These are phyloP conservation scores for Leptographium galeiforme DNA, from an alignment of 2,329 filamentous ascomycete species.

Conservation along the genomic window DNA sequence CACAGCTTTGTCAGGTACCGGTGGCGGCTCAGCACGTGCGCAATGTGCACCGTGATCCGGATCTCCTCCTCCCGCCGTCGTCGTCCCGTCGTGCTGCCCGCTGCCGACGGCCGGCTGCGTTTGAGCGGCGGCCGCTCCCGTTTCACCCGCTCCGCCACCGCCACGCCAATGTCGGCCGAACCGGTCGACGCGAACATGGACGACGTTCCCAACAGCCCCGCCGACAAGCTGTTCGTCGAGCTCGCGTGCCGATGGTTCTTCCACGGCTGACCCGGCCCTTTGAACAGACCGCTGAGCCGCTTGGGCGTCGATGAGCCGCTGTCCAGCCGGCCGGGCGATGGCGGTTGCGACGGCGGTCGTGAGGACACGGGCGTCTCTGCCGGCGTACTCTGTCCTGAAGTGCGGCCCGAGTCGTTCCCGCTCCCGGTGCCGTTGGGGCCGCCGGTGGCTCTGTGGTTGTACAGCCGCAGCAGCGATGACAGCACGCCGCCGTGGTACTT, in stretches of 20 bases:
- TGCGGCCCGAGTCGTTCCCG: slow-evolving; percentile 6
- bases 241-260: slow-evolving; percentile 4
- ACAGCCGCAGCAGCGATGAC: slow-evolving; percentile 57
- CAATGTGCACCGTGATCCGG: slow-evolving; percentile 44
- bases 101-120: slow-evolving; percentile 8
- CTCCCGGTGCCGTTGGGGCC: slow-evolving; percentile 6
- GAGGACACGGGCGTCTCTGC: slow-evolving; percentile 26
- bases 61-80: slow-evolving; percentile 18
- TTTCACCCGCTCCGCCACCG: slow-evolving; percentile 30
- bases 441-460: slow-evolving; percentile 33
- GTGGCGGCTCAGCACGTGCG: slow-evolving; percentile 62
- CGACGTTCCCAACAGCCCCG: slow-evolving; percentile 40
- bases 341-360: slow-evolving; percentile 27
- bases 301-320: slow-evolving; percentile 17
- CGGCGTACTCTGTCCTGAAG: slow-evolving; percentile 27
- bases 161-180: slow-evolving; percentile 27
- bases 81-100: slow-evolving; percentile 7
- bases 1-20: slow-evolving; percentile 76
- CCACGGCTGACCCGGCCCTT: slow-evolving; percentile 11
- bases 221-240: slow-evolving; percentile 23
- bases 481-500: slow-evolving; percentile 64
- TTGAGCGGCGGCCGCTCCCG: slow-evolving; percentile 16
- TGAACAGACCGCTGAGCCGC: slow-evolving; percentile 24
- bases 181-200: slow-evolving; percentile 36
- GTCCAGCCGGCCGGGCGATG: slow-evolving; percentile 19